Evolutionary conservation across 148 eudicot genomes (phyloP).

Genomic region (Camellia granthamiana): DNA sequence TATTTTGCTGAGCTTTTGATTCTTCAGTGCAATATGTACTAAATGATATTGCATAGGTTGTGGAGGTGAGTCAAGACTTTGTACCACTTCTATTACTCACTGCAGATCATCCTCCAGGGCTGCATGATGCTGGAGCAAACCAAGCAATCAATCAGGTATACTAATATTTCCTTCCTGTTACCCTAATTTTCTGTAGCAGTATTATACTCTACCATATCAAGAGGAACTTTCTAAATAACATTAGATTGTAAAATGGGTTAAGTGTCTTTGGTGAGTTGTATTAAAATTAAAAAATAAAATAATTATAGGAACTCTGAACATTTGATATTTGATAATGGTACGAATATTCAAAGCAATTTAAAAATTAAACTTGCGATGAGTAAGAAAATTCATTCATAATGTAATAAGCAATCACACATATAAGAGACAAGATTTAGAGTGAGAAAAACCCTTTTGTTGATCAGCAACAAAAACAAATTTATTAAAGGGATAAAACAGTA

Average conservation of each 20-base stretch:
- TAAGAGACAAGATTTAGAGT: no score
- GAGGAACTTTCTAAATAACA: neutral
- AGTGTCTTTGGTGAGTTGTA: neutral
- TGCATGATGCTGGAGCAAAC: conserved; percentile 89
- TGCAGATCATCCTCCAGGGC: conserved; percentile 95
- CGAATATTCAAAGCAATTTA: no score
- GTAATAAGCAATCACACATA: no score
- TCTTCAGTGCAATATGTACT: neutral
- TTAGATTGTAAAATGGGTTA: neutral
- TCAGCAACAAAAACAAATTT: no score
- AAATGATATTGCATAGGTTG: conserved; percentile 51
- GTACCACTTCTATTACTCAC: conserved; percentile 84
- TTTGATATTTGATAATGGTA: neutral
- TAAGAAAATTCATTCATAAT: no score
- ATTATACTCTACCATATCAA: neutral
- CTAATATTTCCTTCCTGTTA: neutral
- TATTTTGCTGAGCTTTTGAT: conserved; percentile 1
- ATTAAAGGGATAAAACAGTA: no score
- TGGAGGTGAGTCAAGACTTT: conserved; percentile 96
- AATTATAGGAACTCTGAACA: no score
- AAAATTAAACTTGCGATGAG: no score
- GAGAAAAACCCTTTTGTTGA: no score
- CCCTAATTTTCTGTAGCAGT: neutral
- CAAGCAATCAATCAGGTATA: conserved; percentile 95
- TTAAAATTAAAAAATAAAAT: no score